phyloP scores from a whole-genome alignment of 2,329 filamentous ascomycete species.

The Arthrobotrys iridis region DNA sequence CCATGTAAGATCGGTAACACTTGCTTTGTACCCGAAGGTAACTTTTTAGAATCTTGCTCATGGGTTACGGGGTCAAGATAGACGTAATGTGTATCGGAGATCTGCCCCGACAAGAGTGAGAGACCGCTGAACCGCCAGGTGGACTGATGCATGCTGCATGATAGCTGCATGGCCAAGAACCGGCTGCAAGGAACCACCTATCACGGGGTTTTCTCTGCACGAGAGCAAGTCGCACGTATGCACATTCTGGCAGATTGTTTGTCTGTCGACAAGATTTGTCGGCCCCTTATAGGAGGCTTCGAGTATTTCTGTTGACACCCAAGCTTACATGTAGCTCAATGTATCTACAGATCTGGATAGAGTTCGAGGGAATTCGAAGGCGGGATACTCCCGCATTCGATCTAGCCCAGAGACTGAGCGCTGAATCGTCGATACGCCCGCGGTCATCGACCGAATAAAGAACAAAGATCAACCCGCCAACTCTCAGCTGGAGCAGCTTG shows the following conservation, averaged over 20 bases:
- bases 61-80: constrained; percentile 12
- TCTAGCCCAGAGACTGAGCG: not conserved
- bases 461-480: constrained; percentile 28
- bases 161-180: constrained; percentile 14
- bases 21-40: constrained; percentile 51
- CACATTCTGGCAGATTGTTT: not conserved
- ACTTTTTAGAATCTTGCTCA: constrained; percentile 24
- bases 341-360: not conserved
- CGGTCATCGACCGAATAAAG: constrained; percentile 5
- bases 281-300: not conserved
- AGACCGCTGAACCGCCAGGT: not conserved
- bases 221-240: not conserved
- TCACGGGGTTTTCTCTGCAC: constrained; percentile 7
- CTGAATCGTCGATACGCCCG: constrained; percentile 15
- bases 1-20: constrained; percentile 23
- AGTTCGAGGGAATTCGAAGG: not conserved
- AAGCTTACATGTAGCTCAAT: not conserved
- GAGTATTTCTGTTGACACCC: not conserved
- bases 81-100: constrained; percentile 43
- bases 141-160: constrained; percentile 19
- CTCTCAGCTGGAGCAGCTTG: not conserved
- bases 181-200: constrained; percentile 41
- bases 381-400: not conserved
- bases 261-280: constrained; percentile 15
- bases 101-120: constrained; percentile 36